Evolutionary conservation across 352 stramenopile species (phyloP), one percentile per base, ranked within the genome.

Genomic region (Peronospora destructor): DNA sequence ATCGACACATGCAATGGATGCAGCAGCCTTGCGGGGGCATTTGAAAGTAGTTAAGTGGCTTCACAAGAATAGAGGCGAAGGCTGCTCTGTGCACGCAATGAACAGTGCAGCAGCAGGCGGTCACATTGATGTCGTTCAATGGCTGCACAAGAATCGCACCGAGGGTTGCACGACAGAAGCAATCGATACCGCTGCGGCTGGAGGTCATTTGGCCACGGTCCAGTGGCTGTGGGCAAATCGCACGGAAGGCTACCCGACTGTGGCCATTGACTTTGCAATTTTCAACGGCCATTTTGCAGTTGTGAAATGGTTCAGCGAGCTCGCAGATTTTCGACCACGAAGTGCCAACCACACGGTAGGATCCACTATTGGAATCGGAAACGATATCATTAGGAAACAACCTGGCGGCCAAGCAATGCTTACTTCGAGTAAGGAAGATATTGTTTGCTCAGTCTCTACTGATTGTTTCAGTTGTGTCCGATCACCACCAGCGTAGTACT

Each of bases 231-330:
- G 77, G 45, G 38, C 52, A 14, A 64, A 85, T 40, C 71, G 77
- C 12, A 66, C 52, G 1, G 75, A 88, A 59, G 77, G 73, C 19
- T 87, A 71, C 55, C 86, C 80, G 6, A 64, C 75, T 1, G 75
- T 84, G 2, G 80, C 75, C 4, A 71, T 83, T 34, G 68, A 78
- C 48, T 84, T 83, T 41, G 80, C 80, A 12, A 69, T 74, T 19
- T 85, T 75, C 67, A 86, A 85, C 39, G 71, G 75, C 16, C 70
- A 91, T 39, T 58, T 86, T 17, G 44, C 75, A 11, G 71, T 86
- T 8, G 63, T 85, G 11, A 71, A 69, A 45, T 88, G 57, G 54
- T 72, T 76, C 50, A 68, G 63, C 37, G 57, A 73, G 14, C 64
- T 67, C 21, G 56, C 56, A 25, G 39, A 66, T 51, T 62, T 66